phyloP scores from a whole-genome alignment of 148 eudicot species.

The Hydrangea macrophylla region DNA sequence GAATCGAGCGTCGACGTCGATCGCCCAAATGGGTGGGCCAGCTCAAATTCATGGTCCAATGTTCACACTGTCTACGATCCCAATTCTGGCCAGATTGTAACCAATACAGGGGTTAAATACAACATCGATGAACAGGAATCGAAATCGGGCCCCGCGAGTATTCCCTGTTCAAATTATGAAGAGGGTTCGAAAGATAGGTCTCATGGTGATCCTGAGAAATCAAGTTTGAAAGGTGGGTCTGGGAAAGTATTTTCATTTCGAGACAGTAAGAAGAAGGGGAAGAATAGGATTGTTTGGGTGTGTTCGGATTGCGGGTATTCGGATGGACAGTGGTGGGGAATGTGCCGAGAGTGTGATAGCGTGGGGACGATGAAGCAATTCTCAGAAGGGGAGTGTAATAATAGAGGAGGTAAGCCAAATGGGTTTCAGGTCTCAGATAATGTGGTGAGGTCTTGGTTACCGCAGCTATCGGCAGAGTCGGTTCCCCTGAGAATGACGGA shows the following conservation, averaged over 20 bases:
- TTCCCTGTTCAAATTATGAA: conserved; percentile 5
- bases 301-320: conserved; percentile 74
- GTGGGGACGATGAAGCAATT: conserved; percentile 55
- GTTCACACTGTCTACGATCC: conserved; percentile 34
- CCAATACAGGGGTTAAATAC: conserved; percentile 5
- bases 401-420: conserved; percentile 25
- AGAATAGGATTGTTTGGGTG: conserved; percentile 47
- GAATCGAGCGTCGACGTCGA: conserved; percentile 11
- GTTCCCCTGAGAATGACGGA: conserved; percentile 68
- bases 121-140: not conserved
- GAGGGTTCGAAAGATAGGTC: conserved; percentile 4
- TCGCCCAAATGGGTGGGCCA: conserved; percentile 2
- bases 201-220: conserved; percentile 4
- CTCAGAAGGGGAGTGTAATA: conserved; percentile 29
- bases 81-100: conserved; percentile 18
- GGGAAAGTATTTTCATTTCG: conserved; percentile 1
- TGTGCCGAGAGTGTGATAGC: conserved; percentile 46
- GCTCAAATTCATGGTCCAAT: not conserved
- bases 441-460: conserved; percentile 62
- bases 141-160: conserved; percentile 7
- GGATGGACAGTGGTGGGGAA: conserved; percentile 91
- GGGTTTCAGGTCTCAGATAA: conserved; percentile 66
- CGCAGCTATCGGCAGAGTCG: conserved; percentile 28
- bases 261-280: conserved; percentile 42
- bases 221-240: conserved; percentile 8